These are phyloP conservation scores for Athelia psychrophila DNA, from an alignment of 1,284 basidiomycete species.

Conservation along the genomic window DNA sequence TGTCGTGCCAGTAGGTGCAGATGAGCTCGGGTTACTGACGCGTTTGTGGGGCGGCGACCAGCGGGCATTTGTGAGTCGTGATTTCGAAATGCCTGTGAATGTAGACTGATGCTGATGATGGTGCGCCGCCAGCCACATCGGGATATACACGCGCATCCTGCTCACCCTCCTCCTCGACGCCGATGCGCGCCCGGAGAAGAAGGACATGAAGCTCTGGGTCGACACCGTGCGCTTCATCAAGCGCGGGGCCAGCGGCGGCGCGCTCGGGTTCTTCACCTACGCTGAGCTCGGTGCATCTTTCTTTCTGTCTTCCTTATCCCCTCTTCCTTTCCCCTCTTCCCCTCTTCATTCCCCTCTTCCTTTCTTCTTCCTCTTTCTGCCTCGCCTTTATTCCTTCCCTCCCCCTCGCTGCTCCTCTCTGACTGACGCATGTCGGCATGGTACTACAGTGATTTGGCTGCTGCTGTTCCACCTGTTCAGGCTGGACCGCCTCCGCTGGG, in stretches of 20 bases:
- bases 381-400: too few species aligned
- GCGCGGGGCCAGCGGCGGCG: slow-evolving; percentile 49
- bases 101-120: too few species aligned
- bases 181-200: slow-evolving; percentile 44
- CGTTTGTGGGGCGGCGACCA: slow-evolving; percentile 10
- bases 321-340: too few species aligned
- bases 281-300: slow-evolving; percentile 40
- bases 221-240: slow-evolving; percentile 60
- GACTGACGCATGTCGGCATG: slow-evolving; percentile 16
- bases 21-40: slow-evolving; percentile 1
- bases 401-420: slow-evolving; percentile 25
- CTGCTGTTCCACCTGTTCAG: slow-evolving; percentile 45
- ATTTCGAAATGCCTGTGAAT: background rate
- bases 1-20: too few species aligned
- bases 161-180: slow-evolving; percentile 56
- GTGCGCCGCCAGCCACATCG: slow-evolving; percentile 6
- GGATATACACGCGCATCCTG: slow-evolving; percentile 51
- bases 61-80: slow-evolving; percentile 38
- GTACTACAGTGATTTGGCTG: slow-evolving; percentile 37
- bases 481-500: slow-evolving; percentile 42
- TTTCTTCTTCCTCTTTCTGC: background rate
- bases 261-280: slow-evolving; percentile 64
- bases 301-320: too few species aligned
- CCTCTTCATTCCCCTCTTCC: too few species aligned
- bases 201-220: slow-evolving; percentile 67